Evolutionary conservation across 2,329 filamentous ascomycete genomes (phyloP), one percentile per base, ranked within the genome.

Genomic region (Blastomyces emzantsi): DNA sequence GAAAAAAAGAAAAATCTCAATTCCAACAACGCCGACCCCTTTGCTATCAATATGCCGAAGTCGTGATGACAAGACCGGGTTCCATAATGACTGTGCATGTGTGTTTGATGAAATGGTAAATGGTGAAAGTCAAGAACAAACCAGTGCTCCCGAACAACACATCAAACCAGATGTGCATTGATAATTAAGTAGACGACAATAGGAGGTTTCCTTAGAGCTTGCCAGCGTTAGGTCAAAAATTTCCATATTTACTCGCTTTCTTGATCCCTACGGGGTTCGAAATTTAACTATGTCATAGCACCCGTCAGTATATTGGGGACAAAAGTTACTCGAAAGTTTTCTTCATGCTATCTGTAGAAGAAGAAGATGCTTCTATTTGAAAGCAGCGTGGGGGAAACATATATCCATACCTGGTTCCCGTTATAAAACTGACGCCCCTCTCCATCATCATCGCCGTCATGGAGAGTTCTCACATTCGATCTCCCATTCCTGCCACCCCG

Each of bases 341-440:
- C 25, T 54, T 55, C 15, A 36, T 25, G 17, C 17, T 33, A n/a
- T 55, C 5, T n/a, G 33, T 36, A 41, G 36, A 41, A 19, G 47
- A 51, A 51, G 58, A 1, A 25, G 15, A 2, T 17, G n/a, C 1
- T n/a, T 33, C 2, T 30, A 25, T 43, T 45, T n/a, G 33, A 55
- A n/a, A 36, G 6, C 3, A n/a, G n/a, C 3, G 49, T 15, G 19
- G 5, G 43, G 43, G n/a, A 30, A 39, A 43, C 3, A 63, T 62
- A 69, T 68, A 79, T 76, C 78, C 85, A 76, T 80, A 92, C 90
- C 73, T 90, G 90, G 72, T 96, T 97, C 1, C 92, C 92, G 71
- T 97, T 97, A 73, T 97, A 96, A 57, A 95, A 83, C 71, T 95
- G 88, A 55, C 86, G 83, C 1, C 6, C n/a, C 66, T 87, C 82